A percentile compares a stretch with the other conserved stretches of the same genome.
Conservation (phyloP, 2,329 filamentous ascomycete genomes). For the Aspergillus clavatus region DNA sequence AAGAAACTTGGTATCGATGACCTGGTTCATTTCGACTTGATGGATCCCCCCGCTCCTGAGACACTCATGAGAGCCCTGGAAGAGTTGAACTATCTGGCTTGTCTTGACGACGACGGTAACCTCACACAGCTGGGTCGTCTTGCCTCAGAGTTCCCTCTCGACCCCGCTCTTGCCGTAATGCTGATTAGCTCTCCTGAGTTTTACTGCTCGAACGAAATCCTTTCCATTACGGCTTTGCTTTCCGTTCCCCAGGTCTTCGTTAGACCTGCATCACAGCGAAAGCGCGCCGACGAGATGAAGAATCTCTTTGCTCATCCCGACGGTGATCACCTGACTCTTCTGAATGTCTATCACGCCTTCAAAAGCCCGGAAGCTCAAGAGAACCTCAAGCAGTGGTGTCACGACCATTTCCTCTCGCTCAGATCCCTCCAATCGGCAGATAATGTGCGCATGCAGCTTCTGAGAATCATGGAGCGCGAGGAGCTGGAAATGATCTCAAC, state of each 20-base stretch:
- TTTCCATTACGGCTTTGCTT: constrained; percentile 88
- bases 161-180: constrained; percentile 94
- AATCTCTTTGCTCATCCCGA: constrained; percentile 85
- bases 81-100: constrained; percentile 95
- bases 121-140: constrained; percentile 79
- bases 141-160: constrained; percentile 91
- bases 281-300: constrained; percentile 97
- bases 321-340: constrained; percentile 89
- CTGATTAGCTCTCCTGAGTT: constrained; percentile 96
- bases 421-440: constrained; percentile 88
- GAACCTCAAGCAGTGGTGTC: constrained; percentile 86
- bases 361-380: constrained; percentile 66
- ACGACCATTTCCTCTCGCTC: constrained; percentile 90
- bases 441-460: constrained; percentile 85
- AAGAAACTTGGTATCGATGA: constrained; percentile 97
- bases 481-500: constrained; percentile 83
- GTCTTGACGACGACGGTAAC: constrained; percentile 92
- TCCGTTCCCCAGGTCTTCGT: constrained; percentile 94
- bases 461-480: constrained; percentile 93
- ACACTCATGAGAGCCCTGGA: constrained; percentile 97
- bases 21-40: constrained; percentile 95
- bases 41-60: constrained; percentile 96
- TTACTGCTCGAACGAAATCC: constrained; percentile 96
- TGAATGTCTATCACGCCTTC: constrained; percentile 98
- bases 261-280: constrained; percentile 76